Evolutionary conservation across 2,329 filamentous ascomycete species (phyloP).

Genomic region (Diaporthe ilicicola): DNA sequence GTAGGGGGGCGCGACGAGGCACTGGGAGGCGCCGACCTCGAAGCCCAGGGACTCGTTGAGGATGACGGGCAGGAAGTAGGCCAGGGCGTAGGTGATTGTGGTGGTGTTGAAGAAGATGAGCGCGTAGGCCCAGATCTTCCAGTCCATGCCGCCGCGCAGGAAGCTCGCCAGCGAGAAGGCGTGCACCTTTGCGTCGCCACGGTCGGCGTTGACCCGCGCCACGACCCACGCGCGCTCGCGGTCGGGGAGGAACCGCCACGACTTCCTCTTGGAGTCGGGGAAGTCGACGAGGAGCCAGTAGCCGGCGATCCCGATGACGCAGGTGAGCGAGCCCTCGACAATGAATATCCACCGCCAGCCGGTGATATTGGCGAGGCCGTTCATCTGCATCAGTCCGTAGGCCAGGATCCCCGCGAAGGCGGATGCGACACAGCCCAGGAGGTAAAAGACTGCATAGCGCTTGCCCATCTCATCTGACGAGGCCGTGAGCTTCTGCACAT

Average conservation of each 20-base stretch:
- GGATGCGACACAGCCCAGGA: slow-evolving; percentile 71
- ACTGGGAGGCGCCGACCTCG: slow-evolving; percentile 69
- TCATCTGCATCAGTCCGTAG: slow-evolving; percentile 73
- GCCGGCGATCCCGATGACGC: slow-evolving; percentile 55
- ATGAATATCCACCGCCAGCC: slow-evolving; percentile 77
- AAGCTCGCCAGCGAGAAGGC: slow-evolving; percentile 59
- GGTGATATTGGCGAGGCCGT: slow-evolving; percentile 60
- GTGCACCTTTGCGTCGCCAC: slow-evolving; percentile 64
- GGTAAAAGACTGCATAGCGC: slow-evolving; percentile 74
- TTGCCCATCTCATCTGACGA: slow-evolving; percentile 71
- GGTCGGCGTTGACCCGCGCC: slow-evolving; percentile 63
- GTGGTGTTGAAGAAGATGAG: slow-evolving; percentile 72
- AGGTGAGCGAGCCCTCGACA: slow-evolving; percentile 63
- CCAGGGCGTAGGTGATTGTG: slow-evolving; percentile 77
- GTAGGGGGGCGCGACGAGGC: slow-evolving; percentile 76
- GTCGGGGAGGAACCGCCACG: slow-evolving; percentile 61
- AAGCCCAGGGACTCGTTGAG: slow-evolving; percentile 71
- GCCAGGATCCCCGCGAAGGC: slow-evolving; percentile 75
- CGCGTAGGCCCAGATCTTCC: slow-evolving; percentile 70
- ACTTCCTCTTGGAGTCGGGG: slow-evolving; percentile 62
- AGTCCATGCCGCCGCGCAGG: slow-evolving; percentile 56
- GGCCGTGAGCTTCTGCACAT: not conserved
- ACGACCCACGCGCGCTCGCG: slow-evolving; percentile 63
- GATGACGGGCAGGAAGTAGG: slow-evolving; percentile 83
- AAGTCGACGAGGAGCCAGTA: slow-evolving; percentile 72